phyloP scores from a whole-genome alignment of 2,329 filamentous ascomycete genomes.

The Exophiala bonariae region DNA sequence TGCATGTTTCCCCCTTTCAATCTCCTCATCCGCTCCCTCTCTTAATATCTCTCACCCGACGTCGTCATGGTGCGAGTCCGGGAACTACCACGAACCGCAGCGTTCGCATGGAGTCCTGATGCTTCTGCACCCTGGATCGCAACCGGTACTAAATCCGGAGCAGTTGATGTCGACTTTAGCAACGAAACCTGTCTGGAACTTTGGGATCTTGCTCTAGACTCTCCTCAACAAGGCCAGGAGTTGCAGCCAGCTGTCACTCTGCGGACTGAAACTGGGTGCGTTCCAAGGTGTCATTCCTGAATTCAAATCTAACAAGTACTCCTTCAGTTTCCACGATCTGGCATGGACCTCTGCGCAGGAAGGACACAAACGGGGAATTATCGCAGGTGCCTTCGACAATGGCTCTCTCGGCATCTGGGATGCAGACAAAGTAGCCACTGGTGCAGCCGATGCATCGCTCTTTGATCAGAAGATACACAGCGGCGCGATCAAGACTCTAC shows the following conservation, averaged over 20 bases:
- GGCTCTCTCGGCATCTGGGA: conserved; percentile 93
- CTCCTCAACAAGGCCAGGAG: conserved; percentile 72
- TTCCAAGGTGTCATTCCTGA: conserved; percentile 1
- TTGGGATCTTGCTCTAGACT: conserved; percentile 88
- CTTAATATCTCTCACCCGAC: conserved; percentile 24
- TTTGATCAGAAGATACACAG: conserved; percentile 87
- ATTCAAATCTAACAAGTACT: conserved; percentile 6
- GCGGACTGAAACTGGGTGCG: conserved; percentile 83
- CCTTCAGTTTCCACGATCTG: conserved; percentile 85
- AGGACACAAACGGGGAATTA: conserved; percentile 79
- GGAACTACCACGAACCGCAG: conserved; percentile 94
- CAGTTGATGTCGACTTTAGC: conserved; percentile 95
- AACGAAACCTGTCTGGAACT: conserved; percentile 95
- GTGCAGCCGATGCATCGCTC: conserved; percentile 71
- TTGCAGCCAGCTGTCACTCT: conserved; percentile 83
- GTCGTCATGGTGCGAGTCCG: conserved; percentile 85
- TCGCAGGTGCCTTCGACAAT: conserved; percentile 93
- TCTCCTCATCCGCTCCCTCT: conserved; percentile 16
- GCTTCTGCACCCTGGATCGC: conserved; percentile 77
- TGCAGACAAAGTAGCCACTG: conserved; percentile 65
- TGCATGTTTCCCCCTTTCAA: conserved; percentile 16
- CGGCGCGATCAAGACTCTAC: conserved; percentile 87
- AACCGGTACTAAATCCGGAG: conserved; percentile 91
- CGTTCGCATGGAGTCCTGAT: conserved; percentile 94
- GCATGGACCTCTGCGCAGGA: conserved; percentile 85